Evolutionary conservation across 192 early-diverging fungal genomes (phyloP), one percentile per base, ranked within the genome.

Genomic region (Diversispora eburnea): DNA sequence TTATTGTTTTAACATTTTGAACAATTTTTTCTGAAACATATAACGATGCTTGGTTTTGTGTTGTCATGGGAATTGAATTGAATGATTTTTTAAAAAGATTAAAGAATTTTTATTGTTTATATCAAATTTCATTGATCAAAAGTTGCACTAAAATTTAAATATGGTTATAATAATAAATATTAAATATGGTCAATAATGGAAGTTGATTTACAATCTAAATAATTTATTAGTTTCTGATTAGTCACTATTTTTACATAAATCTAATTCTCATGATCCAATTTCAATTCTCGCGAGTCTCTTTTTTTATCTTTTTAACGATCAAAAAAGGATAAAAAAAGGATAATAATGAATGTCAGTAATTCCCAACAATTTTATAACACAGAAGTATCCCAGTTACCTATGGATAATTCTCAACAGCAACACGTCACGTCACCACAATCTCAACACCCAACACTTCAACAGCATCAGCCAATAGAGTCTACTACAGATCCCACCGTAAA

Each of bases 1-100:
- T 83, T 56, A 93, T 77, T 45, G 84, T 84, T 69, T 80, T 79
- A 13, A 78, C 74, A 77, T 93, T 93, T 78, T 89, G 84, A 49
- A 77, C 78, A 25, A 88, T 77, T 76, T 84, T 78, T 70, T 76
- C 74, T 65, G 79, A 82, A 59, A 86, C 83, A 71, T 82, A 88
- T 20, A 82, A 62, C 15, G 67, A 69, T 42, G 67, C 67, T 69
- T 66, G 63, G 39, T 65, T 65, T 65, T 65, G 63, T 65, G 46
- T 42, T 47, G 63, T 39, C 45, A 46, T 45, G 13, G n/a, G 61
- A 13, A 15, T 45, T 63, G 42, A 15, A 45, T 4, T 63, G 41
- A 39, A 22, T 39, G 8, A 61, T 8, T 8, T 33, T 33, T 33
- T 33, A 33, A 33, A 33, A 33, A 33, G 25, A 33, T 33, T 33